These are phyloP conservation scores for Trametes maxima DNA, from an alignment of 768 basidiomycete genomes.

Conservation along the genomic window DNA sequence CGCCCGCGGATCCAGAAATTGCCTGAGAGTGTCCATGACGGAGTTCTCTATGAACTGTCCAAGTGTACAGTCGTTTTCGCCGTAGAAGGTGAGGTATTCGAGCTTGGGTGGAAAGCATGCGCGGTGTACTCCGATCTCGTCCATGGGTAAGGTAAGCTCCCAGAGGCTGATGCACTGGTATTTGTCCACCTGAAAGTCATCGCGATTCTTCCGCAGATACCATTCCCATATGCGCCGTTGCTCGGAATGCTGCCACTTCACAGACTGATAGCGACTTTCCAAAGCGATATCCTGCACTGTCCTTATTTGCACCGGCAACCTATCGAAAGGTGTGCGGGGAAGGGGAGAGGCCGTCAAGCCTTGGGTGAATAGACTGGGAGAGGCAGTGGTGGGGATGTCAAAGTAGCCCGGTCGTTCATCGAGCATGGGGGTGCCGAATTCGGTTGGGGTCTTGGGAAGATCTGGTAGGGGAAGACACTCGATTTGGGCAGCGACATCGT, in stretches of 20 bases:
- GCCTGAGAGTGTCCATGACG: conserved; percentile 65
- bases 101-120: conserved; percentile 78
- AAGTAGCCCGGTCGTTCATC: conserved; percentile 47
- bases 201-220: conserved; percentile 85
- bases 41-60: conserved; percentile 91
- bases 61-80: conserved; percentile 89
- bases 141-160: conserved; percentile 77
- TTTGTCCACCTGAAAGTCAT: conserved; percentile 89
- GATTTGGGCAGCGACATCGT: conserved; percentile 70
- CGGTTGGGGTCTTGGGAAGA: conserved; percentile 42
- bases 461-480: conserved; percentile 49
- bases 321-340: conserved; percentile 39
- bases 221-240: conserved; percentile 93
- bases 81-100: conserved; percentile 84
- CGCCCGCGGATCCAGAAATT: conserved; percentile 73
- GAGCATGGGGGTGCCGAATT: conserved; percentile 30
- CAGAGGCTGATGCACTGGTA: conserved; percentile 87
- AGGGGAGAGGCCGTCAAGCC: conserved; percentile 34
- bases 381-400: conserved; percentile 36
- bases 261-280: conserved; percentile 69
- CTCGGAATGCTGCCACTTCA: conserved; percentile 84
- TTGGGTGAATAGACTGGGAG: conserved; percentile 32
- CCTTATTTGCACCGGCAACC: conserved; percentile 52
- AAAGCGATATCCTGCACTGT: conserved; percentile 68
- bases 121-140: conserved; percentile 65